Evolutionary conservation across 164 flowering plant genomes (phyloP).

Genomic region (Warburgia ugandensis): DNA sequence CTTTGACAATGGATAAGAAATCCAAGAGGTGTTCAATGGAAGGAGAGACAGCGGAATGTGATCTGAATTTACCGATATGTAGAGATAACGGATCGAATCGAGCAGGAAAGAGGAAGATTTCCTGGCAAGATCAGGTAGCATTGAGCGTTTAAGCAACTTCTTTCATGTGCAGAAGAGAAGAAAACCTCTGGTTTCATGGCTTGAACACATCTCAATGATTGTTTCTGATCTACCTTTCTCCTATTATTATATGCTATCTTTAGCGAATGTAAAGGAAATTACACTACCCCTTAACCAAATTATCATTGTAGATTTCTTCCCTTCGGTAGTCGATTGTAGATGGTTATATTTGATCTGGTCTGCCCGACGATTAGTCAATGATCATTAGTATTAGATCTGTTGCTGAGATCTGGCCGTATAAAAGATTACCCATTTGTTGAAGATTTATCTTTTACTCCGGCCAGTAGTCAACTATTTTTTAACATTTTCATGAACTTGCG

Average conservation of each 20-base stretch:
- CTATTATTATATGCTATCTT: neutral
- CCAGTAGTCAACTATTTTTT: no score
- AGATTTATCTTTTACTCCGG: no score
- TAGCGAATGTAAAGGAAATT: no score
- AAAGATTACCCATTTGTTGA: no score
- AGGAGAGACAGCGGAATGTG: conserved; percentile 34
- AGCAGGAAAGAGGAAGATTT: conserved; percentile 62
- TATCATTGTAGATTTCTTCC: no score
- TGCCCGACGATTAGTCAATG: no score
- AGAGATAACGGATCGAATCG: conserved; percentile 46
- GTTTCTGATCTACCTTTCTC: neutral
- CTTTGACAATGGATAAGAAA: conserved; percentile 26
- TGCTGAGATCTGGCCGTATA: no score
- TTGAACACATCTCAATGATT: neutral
- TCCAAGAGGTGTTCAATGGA: conserved; percentile 25
- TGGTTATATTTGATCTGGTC: no score
- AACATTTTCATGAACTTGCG: no score
- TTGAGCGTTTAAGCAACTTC: conserved; percentile 44
- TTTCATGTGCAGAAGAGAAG: neutral
- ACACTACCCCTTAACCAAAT: no score
- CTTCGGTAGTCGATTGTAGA: no score
- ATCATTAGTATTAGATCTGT: no score
- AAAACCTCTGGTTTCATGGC: neutral
- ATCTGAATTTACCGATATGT: conserved; percentile 47
- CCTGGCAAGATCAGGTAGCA: conserved; percentile 92